These are phyloP conservation scores for Schizophyllum amplum DNA, from an alignment of 1,284 basidiomycete species.

Conservation along the genomic window DNA sequence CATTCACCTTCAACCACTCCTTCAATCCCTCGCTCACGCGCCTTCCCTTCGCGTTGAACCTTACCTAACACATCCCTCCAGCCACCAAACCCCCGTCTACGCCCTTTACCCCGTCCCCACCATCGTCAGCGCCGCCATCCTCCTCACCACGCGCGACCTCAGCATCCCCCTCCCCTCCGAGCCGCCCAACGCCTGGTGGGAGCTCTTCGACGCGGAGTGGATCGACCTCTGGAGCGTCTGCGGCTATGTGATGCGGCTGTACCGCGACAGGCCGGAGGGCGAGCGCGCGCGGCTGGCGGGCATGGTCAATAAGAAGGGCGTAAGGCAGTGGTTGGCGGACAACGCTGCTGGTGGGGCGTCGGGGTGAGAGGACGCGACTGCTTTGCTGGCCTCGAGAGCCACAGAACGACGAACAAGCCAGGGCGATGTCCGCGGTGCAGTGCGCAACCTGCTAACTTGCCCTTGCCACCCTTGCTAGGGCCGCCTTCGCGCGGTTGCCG, in stretches of 20 bases:
- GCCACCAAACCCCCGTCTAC: conserved; percentile 87
- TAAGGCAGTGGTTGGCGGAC: conserved; percentile 68
- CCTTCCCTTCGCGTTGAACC: background rate
- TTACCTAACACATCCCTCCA: conserved; percentile 21
- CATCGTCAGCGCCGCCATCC: conserved; percentile 80
- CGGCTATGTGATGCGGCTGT: conserved; percentile 75
- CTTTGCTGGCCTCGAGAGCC: too few species aligned
- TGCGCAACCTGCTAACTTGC: too few species aligned
- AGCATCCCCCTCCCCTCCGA: conserved; percentile 66
- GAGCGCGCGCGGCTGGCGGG: conserved; percentile 37
- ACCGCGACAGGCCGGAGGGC: conserved; percentile 38
- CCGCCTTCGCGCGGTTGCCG: too few species aligned
- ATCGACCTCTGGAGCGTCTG: conserved; percentile 80
- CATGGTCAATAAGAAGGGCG: conserved; percentile 62
- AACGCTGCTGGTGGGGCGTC: background rate
- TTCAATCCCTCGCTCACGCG: too few species aligned
- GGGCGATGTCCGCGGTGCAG: too few species aligned
- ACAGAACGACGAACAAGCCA: too few species aligned
- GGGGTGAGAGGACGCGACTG: too few species aligned
- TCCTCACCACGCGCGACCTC: conserved; percentile 64
- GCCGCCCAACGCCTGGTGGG: conserved; percentile 73
- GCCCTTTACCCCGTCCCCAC: conserved; percentile 82
- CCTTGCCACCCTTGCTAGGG: too few species aligned
- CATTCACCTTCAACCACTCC: too few species aligned
- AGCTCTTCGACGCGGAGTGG: conserved; percentile 80